phyloP scores from a whole-genome alignment of 179 eudicot species.

The Silene coronaria region DNA sequence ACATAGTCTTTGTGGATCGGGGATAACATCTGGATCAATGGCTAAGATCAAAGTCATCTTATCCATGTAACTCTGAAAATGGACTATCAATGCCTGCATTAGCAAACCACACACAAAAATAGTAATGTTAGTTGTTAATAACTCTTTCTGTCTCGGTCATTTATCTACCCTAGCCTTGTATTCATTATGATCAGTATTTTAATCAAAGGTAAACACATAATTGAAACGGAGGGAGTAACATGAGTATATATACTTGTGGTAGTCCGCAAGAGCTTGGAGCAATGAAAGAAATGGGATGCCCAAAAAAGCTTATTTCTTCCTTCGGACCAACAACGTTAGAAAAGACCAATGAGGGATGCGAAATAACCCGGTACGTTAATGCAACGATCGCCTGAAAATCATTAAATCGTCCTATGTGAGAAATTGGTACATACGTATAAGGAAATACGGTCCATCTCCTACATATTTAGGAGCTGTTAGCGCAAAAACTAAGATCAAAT shows the following conservation, averaged over 20 bases:
- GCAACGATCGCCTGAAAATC: background rate
- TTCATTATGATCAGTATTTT: too few species aligned
- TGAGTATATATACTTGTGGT: slow-evolving; percentile 37
- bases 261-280: slow-evolving; percentile 68
- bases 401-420: background rate
- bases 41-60: slow-evolving; percentile 24
- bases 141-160: too few species aligned
- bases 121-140: too few species aligned
- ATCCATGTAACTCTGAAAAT: slow-evolving; percentile 31
- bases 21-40: slow-evolving; percentile 25
- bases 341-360: slow-evolving; percentile 50
- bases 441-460: too few species aligned
- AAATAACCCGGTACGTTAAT: slow-evolving; percentile 25
- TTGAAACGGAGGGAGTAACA: background rate
- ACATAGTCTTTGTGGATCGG: slow-evolving; percentile 25
- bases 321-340: slow-evolving; percentile 66
- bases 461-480: too few species aligned
- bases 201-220: background rate
- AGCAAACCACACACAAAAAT: background rate
- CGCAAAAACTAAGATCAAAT: too few species aligned
- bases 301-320: slow-evolving; percentile 62
- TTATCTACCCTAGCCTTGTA: too few species aligned
- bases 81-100: slow-evolving; percentile 29
- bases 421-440: background rate
- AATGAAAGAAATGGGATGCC: slow-evolving; percentile 51